Evolutionary conservation across 2,329 filamentous ascomycete species (phyloP).

Genomic region (Botryotinia globosa): DNA sequence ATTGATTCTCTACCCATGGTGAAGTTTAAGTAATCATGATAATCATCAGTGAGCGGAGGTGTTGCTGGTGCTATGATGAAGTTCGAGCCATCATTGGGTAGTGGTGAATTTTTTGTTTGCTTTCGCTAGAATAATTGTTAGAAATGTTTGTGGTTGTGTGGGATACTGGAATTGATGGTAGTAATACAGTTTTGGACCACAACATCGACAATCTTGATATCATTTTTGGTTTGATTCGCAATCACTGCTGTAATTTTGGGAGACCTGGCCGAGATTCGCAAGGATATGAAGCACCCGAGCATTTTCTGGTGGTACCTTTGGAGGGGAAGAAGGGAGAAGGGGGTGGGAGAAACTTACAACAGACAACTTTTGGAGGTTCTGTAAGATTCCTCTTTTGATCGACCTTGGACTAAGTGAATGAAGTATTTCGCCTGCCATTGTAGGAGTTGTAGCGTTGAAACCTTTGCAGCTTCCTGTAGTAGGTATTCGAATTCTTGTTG

Average conservation of each 20-base stretch:
- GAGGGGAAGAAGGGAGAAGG: not conserved
- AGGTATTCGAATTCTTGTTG: not conserved
- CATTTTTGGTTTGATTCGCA: not conserved
- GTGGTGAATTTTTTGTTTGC: not conserved
- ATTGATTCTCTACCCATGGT: not conserved
- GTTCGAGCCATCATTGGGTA: not conserved
- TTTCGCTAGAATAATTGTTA: conserved; percentile 6
- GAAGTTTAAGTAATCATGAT: not conserved
- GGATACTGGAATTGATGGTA: not conserved
- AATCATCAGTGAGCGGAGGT: not conserved
- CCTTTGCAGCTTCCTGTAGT: not conserved
- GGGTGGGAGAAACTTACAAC: not conserved
- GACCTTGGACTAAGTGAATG: not conserved
- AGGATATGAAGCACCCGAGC: not conserved
- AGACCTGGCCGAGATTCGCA: too few species aligned
- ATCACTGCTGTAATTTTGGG: not conserved
- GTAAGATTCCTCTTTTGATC: not conserved
- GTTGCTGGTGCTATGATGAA: not conserved
- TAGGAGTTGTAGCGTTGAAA: not conserved
- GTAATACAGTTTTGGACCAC: not conserved
- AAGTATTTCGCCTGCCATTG: conserved; percentile 1
- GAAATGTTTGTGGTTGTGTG: conserved; percentile 6
- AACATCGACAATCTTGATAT: not conserved
- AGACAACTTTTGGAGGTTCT: conserved; percentile 8
- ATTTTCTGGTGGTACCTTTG: not conserved